Conservation (phyloP, 139 green algal species). For the Chlorella sp. region DNA sequence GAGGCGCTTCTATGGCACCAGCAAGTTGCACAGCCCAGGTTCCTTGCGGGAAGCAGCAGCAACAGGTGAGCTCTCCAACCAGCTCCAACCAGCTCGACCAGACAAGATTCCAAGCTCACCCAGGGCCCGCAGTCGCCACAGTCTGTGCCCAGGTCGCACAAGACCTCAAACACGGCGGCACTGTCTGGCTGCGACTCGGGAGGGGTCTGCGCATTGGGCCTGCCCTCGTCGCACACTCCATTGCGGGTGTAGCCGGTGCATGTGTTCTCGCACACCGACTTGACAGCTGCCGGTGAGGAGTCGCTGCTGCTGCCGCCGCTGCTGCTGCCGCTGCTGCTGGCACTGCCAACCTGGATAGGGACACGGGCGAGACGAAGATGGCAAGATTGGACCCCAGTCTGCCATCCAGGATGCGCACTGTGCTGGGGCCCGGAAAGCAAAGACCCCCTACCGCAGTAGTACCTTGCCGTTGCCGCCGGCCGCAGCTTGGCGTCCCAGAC, state of each 20-base stretch:
- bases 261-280: slow-evolving; percentile 21
- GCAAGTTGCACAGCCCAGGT: no score
- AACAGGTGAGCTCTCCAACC: no score
- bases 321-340: neutral
- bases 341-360: no score
- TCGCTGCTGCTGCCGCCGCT: neutral
- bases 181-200: neutral
- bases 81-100: neutral
- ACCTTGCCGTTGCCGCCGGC: neutral
- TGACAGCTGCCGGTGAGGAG: neutral
- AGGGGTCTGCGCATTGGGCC: neutral
- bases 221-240: slow-evolving; percentile 30
- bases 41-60: no score
- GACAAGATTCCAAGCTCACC: neutral
- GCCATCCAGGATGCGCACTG: no score
- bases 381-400: no score
- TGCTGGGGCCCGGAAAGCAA: no score
- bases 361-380: no score
- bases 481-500: neutral
- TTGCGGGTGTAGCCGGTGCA: slow-evolving; percentile 4
- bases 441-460: neutral
- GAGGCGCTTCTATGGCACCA: no score
- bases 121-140: slow-evolving; percentile 77
- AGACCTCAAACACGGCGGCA: slow-evolving; percentile 28
- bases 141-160: slow-evolving; percentile 84